Evolutionary conservation across 352 stramenopile genomes (phyloP).

Genomic region (Phytophthora pini): DNA sequence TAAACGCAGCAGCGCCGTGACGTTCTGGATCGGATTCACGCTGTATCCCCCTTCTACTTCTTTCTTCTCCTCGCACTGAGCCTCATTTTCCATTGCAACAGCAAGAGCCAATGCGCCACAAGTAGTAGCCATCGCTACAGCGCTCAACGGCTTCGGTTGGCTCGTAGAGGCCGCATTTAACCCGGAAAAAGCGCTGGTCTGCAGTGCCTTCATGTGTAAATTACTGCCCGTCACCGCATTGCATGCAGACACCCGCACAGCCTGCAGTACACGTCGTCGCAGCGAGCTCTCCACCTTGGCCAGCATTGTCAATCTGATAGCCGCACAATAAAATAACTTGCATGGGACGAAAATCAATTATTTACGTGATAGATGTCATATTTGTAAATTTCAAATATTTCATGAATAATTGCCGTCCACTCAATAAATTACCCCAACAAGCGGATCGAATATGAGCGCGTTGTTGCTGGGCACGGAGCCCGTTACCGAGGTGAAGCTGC

Average conservation of each 20-base stretch:
- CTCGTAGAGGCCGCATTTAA: conserved; percentile 9
- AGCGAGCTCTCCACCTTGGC: conserved; percentile 14
- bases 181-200: conserved; percentile 9
- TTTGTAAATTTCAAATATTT: too few relatives aligned
- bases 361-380: too few relatives aligned
- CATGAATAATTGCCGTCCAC: not conserved
- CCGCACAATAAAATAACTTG: too few relatives aligned
- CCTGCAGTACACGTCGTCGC: conserved; percentile 18
- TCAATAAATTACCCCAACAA: not conserved
- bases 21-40: conserved; percentile 77
- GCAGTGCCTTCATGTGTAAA: not conserved
- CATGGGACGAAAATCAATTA: too few relatives aligned
- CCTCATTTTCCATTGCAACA: conserved; percentile 5
- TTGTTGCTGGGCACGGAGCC: conserved; percentile 83
- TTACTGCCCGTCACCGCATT: not conserved
- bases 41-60: conserved; percentile 40
- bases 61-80: conserved; percentile 34
- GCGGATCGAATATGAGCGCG: conserved; percentile 35
- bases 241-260: not conserved
- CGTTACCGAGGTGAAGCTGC: conserved; percentile 87
- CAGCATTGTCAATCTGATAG: too few relatives aligned
- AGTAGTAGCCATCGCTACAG: conserved; percentile 10
- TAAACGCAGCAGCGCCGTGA: conserved; percentile 68
- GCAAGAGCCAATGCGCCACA: conserved; percentile 19
- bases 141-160: conserved; percentile 4